Percentiles rank a stretch among this genome's conserved stretches.
Conservation (phyloP, 441 rosid genomes). For the Adansonia grandidieri region DNA sequence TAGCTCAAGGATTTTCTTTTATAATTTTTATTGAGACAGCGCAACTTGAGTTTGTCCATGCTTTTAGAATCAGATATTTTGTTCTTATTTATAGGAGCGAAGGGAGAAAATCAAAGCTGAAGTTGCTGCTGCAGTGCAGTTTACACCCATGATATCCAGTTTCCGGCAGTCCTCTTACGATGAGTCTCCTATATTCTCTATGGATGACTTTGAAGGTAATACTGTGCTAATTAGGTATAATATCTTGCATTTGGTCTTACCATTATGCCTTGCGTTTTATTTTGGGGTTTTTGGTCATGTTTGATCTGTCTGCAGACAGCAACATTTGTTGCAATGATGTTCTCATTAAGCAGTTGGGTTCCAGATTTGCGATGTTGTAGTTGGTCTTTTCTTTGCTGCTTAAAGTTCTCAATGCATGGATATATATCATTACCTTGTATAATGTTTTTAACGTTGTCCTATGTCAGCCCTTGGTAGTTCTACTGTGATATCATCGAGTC, state of each 20-base stretch:
- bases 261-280: background rate
- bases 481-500: slow-evolving; percentile 61
- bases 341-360: slow-evolving; percentile 3
- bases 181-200: slow-evolving; percentile 61
- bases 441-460: background rate
- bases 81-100: slow-evolving; percentile 55
- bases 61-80: slow-evolving; percentile 32
- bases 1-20: slow-evolving; percentile 7
- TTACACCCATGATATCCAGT: slow-evolving; percentile 48
- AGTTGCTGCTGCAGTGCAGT: slow-evolving; percentile 49
- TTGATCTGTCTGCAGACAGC: background rate
- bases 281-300: background rate
- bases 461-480: slow-evolving; percentile 69
- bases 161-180: slow-evolving; percentile 44
- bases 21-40: background rate
- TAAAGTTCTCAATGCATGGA: slow-evolving; percentile 5
- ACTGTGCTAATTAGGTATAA: slow-evolving; percentile 3
- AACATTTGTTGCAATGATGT: background rate
- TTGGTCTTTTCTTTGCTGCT: background rate
- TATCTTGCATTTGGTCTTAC: background rate
- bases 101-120: slow-evolving; percentile 81
- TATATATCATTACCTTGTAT: background rate
- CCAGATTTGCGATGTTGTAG: background rate
- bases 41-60: background rate
- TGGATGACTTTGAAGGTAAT: slow-evolving; percentile 92